Base-by-base conservation (phyloP, 768 basidiomycete genomes). In the Mycena albidolilacea region DNA sequence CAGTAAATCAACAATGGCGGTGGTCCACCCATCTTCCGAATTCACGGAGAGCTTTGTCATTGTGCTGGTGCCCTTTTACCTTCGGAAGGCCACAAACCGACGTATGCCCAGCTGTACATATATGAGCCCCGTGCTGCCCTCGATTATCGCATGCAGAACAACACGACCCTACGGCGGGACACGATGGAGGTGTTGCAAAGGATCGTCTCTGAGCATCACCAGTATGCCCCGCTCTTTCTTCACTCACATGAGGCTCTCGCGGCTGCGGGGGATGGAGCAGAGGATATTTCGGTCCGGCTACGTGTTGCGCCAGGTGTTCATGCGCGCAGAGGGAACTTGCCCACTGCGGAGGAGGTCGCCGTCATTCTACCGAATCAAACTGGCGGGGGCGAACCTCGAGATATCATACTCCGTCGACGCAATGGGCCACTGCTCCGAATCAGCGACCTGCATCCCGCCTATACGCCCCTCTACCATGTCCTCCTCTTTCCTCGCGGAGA, bases 1-100 rank as follows among this genome's bases (percentile, higher is more conserved):
- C 38, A 79, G 11, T 15, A 21, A 19, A 39, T 77, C 59, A 60
- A 75, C 64, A 60, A 69, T 52, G 77, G 76, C 10, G 59, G 74
- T 62, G 80, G 80, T 2, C 79, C 81, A 2, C 79, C 73, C 19
- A 67, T 78, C 8, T 83, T 80, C 64, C 48, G 62, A 2, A 78
- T 85, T 38, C 80, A 81, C 66, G 82, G 81, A 0, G 58, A 77
- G 21, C 79, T 85, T 0, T 78, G 78, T 61, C 84, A 86, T 76
- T 75, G 75, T 0, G 75, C 80, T 30, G 82, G 81, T 0, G 54
- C 76, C 15, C 76, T 85, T 0, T 57, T 71, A 9, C 80, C 84
- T 59, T 23, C 52, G 2, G 69, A 75, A 11, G 77, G 67, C 30
- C n/a, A 58, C 0, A 57, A 58, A 2, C 78, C 82, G 0, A 41